Evolutionary conservation across 305 asterid species (phyloP), one percentile per base, ranked within the genome.

Genomic region (Stenogyne calaminthoides): DNA sequence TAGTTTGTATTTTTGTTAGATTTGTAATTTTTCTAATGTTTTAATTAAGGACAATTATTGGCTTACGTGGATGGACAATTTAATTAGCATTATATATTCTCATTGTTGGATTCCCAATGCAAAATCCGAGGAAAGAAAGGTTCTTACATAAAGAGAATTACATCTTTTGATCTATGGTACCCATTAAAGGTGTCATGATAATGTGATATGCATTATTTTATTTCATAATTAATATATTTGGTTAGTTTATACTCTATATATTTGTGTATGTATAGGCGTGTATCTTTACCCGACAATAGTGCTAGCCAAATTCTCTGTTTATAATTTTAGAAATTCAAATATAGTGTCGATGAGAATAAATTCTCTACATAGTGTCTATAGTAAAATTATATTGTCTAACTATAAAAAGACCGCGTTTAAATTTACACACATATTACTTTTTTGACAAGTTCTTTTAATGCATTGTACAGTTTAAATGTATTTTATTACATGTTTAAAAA

Each of bases 101-200:
- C 68, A 61, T 8, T 72, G 73, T 78, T 84, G 64, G 72, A 78
- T 70, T 66, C 82, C 83, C 84, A 32, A 60, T 9, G 22, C 56
- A 15, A 49, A n/a, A 64, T 80, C 73, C 49, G 52, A 79, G 82
- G 90, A 85, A 85, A 70, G 83, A 78, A 77, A 81, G 94, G 84
- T 67, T 67, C 77, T 65, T 52, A 81, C 51, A 71, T 47, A 80
- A 63, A 83, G 72, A 71, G 55, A 67, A 69, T 78, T 74, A 32
- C 70, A 63, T 27, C 71, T 74, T 64, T 78, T 51, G 34, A 63
- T 80, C 44, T 69, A 44, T 6, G 68, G 76, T n/a, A n/a, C n/a
- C n/a, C n/a, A n/a, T n/a, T 58, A 52, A n/a, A n/a, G n/a, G n/a
- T n/a, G n/a, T n/a, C n/a, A n/a, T n/a, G n/a, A n/a, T n/a, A n/a